Evolutionary conservation across 352 stramenopile species (phyloP), one percentile per base, ranked within the genome.

Genomic region (Globisporangium nodosum): DNA sequence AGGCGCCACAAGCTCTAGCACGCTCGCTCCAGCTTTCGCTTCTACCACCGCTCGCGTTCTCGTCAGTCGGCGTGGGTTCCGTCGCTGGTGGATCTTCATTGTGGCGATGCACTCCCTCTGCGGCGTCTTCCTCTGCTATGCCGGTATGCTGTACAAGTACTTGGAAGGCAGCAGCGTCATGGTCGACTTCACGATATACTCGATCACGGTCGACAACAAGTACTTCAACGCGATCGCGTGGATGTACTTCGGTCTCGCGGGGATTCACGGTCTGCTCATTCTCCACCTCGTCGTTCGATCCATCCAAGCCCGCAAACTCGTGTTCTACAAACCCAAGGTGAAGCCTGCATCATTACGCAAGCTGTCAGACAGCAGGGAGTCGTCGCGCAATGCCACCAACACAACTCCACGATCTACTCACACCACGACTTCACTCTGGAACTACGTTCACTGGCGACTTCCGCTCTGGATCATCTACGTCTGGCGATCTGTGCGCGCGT

Each of bases 341-440:
- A 13, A 30, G 5, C 31, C 11, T 54, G 49, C 31, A 9, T 54
- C 49, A 43, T 3, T 21, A 50, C 21, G 21, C 21, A 24, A 24
- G 21, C 21, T 24, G 21, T 24, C 21, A 24, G 21, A 24, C 21
- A 24, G 21, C 21, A 24, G 21, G 21, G 21, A 24, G 21, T 24
- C 21, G 21, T 24, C 21, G 21, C 21, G 21, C 21, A 24, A 24
- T 1, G 21, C 21, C 21, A 7, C 31, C 45, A n/a, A 30, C 39
- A 16, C 5, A 47, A 4, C 43, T 0, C 21, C 9, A 37, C 49
- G 21, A 24, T 5, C 40, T 68, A 18, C 58, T 74, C 16, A 63
- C 70, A 27, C 64, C 30, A 73, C 58, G 31, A 70, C 52, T 7
- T 63, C 62, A 6, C 40, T 73, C 6, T 57, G 69, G 54, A 52